Evolutionary conservation across 371 early-diverging fungal species (phyloP).

Genomic region (Circinella umbellata): DNA sequence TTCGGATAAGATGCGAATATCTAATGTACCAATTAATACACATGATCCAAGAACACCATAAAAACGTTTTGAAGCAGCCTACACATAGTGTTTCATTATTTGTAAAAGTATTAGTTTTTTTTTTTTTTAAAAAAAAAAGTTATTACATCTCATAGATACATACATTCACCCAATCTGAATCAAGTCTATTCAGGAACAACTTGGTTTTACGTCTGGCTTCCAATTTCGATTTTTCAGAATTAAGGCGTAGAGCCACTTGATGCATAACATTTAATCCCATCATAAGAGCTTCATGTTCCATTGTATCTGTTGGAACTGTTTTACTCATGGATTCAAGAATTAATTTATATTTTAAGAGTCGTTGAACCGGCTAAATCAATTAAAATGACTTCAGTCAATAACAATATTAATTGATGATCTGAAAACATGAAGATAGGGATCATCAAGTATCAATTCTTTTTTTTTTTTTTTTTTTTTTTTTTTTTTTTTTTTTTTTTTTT

Average conservation of each 20-base stretch:
- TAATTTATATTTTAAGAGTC: constrained; percentile 46
- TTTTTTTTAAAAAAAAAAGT: too few species aligned
- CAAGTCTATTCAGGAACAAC: constrained; percentile 41
- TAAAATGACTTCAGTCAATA: not conserved
- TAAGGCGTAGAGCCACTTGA: constrained; percentile 31
- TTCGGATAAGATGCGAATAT: constrained; percentile 32
- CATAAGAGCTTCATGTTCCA: constrained; percentile 30
- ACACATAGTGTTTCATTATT: not conserved
- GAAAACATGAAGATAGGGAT: not conserved
- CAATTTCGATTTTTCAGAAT: constrained; percentile 35
- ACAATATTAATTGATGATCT: not conserved
- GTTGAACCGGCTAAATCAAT: constrained; percentile 46
- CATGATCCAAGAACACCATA: constrained; percentile 43
- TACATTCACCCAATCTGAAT: constrained; percentile 41
- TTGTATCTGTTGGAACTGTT: constrained; percentile 33
- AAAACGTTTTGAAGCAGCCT: constrained; percentile 42
- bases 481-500: too few species aligned
- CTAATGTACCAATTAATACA: constrained; percentile 45
- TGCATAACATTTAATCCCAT: constrained; percentile 41
- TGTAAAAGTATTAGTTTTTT: too few species aligned
- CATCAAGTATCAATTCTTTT: too few species aligned
- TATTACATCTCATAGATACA: not conserved
- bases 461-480: too few species aligned
- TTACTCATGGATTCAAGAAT: constrained; percentile 44
- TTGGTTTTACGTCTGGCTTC: constrained; percentile 43